Conservation (phyloP, 345 rosid genomes). For the Psidium guajava region DNA sequence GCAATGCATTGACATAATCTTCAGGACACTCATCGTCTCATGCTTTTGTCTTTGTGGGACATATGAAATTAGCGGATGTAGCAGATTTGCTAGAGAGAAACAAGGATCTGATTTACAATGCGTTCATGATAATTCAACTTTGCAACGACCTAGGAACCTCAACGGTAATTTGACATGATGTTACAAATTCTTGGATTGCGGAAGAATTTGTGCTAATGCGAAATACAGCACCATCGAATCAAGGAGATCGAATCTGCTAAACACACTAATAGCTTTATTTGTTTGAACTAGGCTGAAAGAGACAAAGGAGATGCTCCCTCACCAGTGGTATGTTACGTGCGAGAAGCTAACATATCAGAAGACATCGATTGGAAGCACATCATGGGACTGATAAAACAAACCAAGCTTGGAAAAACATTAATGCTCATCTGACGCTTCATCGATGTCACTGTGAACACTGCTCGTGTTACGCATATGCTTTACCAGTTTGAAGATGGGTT, state of each 20-base stretch:
- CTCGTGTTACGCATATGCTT: constrained; percentile 25
- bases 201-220: not conserved
- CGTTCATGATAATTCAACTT: constrained; percentile 22
- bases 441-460: constrained; percentile 14
- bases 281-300: constrained; percentile 20
- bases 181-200: not conserved
- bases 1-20: constrained; percentile 29
- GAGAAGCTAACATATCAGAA: constrained; percentile 20
- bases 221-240: too few species aligned
- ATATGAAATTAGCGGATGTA: not conserved
- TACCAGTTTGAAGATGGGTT: constrained; percentile 37
- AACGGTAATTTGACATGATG: constrained; percentile 4
- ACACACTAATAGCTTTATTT: not conserved
- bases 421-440: constrained; percentile 3
- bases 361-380: constrained; percentile 14
- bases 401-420: constrained; percentile 27
- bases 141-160: constrained; percentile 41
- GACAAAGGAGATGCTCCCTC: constrained; percentile 33
- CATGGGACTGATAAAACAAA: constrained; percentile 2
- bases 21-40: constrained; percentile 21
- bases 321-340: constrained; percentile 24
- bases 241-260: too few species aligned
- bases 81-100: not conserved
- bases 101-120: constrained; percentile 16
- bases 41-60: constrained; percentile 7